Conservation (phyloP, 495 filamentous ascomycete species). For the Penicillium paradoxum region DNA sequence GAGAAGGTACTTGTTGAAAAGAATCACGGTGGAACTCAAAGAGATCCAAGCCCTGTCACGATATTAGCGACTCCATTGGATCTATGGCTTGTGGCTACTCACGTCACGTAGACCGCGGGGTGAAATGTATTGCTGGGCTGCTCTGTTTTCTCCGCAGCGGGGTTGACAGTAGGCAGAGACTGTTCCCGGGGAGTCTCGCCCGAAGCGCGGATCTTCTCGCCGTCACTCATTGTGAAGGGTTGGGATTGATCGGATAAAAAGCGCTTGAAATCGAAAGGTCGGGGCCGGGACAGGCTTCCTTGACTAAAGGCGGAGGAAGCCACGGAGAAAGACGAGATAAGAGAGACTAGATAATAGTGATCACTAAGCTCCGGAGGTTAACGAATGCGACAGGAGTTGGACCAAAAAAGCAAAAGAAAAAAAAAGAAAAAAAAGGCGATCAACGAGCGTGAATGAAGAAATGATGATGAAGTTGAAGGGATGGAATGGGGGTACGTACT, state of each 20-base stretch:
- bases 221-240: conserved; percentile 55
- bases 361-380: conserved; percentile 20
- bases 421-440: background rate
- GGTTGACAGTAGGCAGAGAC: conserved; percentile 75
- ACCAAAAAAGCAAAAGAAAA: conserved; percentile 17
- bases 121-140: conserved; percentile 63
- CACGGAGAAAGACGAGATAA: conserved; percentile 33
- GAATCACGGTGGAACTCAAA: conserved; percentile 85
- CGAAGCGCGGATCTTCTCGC: conserved; percentile 75
- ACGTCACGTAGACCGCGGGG: conserved; percentile 86
- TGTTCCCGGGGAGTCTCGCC: conserved; percentile 64
- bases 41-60: conserved; percentile 75
- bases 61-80: conserved; percentile 15
- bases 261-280: conserved; percentile 48
- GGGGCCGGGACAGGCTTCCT: conserved; percentile 45
- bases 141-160: conserved; percentile 60
- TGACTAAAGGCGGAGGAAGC: conserved; percentile 44
- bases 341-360: conserved; percentile 11
- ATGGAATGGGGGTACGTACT: conserved; percentile 22
- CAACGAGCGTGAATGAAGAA: conserved; percentile 31
- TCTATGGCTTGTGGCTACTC: conserved; percentile 31
- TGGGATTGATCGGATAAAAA: conserved; percentile 46
- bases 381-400: conserved; percentile 21
- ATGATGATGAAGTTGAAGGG: conserved; percentile 22
- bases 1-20: conserved; percentile 99